Percentiles rank a stretch among this genome's conserved stretches.
Evolutionary conservation across 1,139 yeast species (phyloP).

Genomic region (Torulaspora globosa): DNA sequence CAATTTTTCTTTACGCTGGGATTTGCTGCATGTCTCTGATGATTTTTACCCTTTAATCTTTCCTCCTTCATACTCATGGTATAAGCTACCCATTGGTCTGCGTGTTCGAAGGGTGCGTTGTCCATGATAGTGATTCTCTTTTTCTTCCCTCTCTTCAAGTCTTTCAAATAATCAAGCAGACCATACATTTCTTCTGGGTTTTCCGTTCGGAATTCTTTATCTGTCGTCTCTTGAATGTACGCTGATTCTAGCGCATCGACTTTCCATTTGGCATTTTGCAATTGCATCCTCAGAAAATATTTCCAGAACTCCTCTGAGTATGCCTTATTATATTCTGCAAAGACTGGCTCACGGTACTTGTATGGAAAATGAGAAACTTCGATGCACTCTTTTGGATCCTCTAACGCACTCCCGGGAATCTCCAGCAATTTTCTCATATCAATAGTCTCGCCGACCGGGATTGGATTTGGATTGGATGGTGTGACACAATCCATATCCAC

Average conservation of each 20-base stretch:
- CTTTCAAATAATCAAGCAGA: slow-evolving; percentile 25
- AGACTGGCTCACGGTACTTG: slow-evolving; percentile 30
- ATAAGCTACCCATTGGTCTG: not conserved
- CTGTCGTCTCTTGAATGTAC: slow-evolving; percentile 20
- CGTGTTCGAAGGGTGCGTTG: slow-evolving; percentile 4
- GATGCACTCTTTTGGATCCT: slow-evolving; percentile 18
- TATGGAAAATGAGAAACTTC: slow-evolving; percentile 22
- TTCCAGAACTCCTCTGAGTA: slow-evolving; percentile 28
- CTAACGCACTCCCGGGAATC: slow-evolving; percentile 31
- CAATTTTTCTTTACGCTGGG: not conserved
- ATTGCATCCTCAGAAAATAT: slow-evolving; percentile 32
- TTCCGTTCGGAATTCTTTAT: slow-evolving; percentile 17
- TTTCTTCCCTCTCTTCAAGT: slow-evolving; percentile 21
- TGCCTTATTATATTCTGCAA: slow-evolving; percentile 28
- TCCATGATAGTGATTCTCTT: slow-evolving; percentile 26
- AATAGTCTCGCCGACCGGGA: slow-evolving; percentile 75
- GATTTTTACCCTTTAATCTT: not conserved
- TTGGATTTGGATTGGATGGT: slow-evolving; percentile 72
- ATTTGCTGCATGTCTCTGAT: not conserved
- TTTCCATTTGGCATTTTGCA: slow-evolving; percentile 26
- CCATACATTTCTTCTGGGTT: slow-evolving; percentile 17
- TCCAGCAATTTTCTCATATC: slow-evolving; percentile 54
- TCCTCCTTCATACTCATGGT: slow-evolving; percentile 1
- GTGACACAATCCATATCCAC: slow-evolving; percentile 85
- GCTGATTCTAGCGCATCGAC: slow-evolving; percentile 26